Conservation (phyloP, 495 filamentous ascomycete species). For the Xylaria grammica region DNA sequence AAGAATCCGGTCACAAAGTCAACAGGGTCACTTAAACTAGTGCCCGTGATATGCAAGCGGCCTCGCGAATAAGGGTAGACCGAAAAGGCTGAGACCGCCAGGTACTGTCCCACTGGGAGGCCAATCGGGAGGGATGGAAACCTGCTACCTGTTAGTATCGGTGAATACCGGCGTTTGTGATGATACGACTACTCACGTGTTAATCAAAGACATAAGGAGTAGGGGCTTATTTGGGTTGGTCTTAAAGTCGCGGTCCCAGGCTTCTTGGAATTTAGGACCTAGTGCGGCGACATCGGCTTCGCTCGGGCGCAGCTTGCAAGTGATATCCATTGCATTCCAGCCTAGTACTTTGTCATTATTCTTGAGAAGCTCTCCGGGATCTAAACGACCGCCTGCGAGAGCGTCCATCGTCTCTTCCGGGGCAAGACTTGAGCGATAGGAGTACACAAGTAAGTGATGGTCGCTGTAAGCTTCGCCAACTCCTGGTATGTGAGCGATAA, state of each 20-base stretch:
- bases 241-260: constrained; percentile 52
- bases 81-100: constrained; percentile 43
- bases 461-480: constrained; percentile 48
- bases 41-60: constrained; percentile 56
- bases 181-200: constrained; percentile 28
- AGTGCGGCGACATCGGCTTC: constrained; percentile 45
- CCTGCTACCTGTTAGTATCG: constrained; percentile 6
- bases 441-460: constrained; percentile 37
- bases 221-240: constrained; percentile 41
- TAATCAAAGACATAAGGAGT: constrained; percentile 36
- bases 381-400: constrained; percentile 32
- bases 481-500: constrained; percentile 39
- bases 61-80: constrained; percentile 60
- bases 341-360: constrained; percentile 35
- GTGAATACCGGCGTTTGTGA: not conserved
- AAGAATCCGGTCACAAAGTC: constrained; percentile 51
- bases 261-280: constrained; percentile 42
- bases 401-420: constrained; percentile 28
- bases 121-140: constrained; percentile 13
- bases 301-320: constrained; percentile 49
- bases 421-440: constrained; percentile 25
- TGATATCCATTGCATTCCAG: constrained; percentile 55
- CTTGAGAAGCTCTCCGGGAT: constrained; percentile 26
- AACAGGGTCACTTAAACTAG: constrained; percentile 32
- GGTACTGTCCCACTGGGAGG: constrained; percentile 40